Evolutionary conservation across 495 filamentous ascomycete genomes (phyloP).

Genomic region (Niebla homalea): DNA sequence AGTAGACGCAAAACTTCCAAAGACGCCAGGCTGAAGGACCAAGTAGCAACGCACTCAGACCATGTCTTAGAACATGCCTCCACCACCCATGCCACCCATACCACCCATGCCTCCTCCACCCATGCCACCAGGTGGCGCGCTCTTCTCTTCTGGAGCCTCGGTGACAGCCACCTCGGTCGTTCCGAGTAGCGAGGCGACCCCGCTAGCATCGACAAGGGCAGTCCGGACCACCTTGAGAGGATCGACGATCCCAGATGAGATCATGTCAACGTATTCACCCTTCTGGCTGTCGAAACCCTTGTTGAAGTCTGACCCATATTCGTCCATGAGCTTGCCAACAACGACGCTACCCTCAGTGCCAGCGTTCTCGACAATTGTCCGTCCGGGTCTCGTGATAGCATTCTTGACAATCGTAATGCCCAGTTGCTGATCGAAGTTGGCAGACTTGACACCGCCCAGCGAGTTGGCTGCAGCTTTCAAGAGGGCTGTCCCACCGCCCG

Average conservation of each 20-base stretch:
- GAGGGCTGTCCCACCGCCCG: slow-evolving; percentile 93
- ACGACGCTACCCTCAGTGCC: slow-evolving; percentile 91
- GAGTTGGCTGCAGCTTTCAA: slow-evolving; percentile 93
- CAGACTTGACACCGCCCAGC: slow-evolving; percentile 62
- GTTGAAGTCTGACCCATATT: slow-evolving; percentile 89
- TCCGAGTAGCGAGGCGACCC: slow-evolving; percentile 91
- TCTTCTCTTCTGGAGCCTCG: slow-evolving; percentile 91
- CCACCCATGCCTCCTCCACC: slow-evolving; percentile 47
- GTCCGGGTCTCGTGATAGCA: slow-evolving; percentile 87
- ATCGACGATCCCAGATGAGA: slow-evolving; percentile 88
- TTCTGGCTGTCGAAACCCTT: slow-evolving; percentile 91
- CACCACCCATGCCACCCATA: slow-evolving; percentile 62
- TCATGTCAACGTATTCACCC: slow-evolving; percentile 98
- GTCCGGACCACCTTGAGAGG: slow-evolving; percentile 99
- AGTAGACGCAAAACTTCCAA: not conserved
- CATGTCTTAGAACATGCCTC: slow-evolving; percentile 30
- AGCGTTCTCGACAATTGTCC: slow-evolving; percentile 95
- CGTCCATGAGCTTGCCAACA: slow-evolving; percentile 95
- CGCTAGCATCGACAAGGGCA: slow-evolving; percentile 82
- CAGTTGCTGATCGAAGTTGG: slow-evolving; percentile 98
- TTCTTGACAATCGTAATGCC: slow-evolving; percentile 95
- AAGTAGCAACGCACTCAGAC: not conserved
- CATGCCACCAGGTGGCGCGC: slow-evolving; percentile 43
- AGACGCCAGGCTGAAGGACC: slow-evolving; percentile 1
- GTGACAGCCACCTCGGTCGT: slow-evolving; percentile 97